Evolutionary conservation across 176 grass and related monocot genomes (phyloP), one percentile per base, ranked within the genome.

Genomic region (Paspalum notatum): DNA sequence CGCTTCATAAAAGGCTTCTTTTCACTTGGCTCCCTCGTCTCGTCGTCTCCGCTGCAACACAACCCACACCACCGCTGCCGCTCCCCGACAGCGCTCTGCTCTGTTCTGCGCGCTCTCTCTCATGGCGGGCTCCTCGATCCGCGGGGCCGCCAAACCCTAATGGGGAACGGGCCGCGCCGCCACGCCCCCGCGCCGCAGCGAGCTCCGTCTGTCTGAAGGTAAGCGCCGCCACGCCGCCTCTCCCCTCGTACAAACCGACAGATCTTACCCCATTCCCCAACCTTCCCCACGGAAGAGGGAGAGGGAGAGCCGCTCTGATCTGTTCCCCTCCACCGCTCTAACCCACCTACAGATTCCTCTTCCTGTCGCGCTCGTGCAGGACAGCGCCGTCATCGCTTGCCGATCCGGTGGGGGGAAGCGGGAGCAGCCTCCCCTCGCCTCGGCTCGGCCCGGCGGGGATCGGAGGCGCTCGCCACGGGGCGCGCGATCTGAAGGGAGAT

Each of bases 401-500:
- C 78, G 70, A 66, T 82, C 57, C 32, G 48, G 49, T 18, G 74
- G 58, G 58, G 32, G 12, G 39, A 51, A 47, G 74, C 48, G 44
- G 87, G 81, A 78, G 76, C 8, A 44, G 80, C 25, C 37, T 63
- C 12, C 64, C 76, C 49, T 68, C 22, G 80, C 25, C 37, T 63
- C 12, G 70, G 76, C 49, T 68, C 22, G 69, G 76, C 70, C 78
- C 22, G 47, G 65, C 66, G 56, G 67, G 85, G 78, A 68, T 32
- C 32, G 22, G 57, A n/a, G 48, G 47, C 47, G 4, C 77, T n/a
- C 86, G 74, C 82, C 70, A 91, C 86, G 88, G 88, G 71, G 15
- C 81, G 15, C 81, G 79, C 74, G 83, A 86, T 86, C 83, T 82
- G 83, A 90, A 90, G 83, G 83, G 88, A 90, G 79, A 86, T 90